These are phyloP conservation scores for Rhizopogon vinicolor DNA, from an alignment of 768 basidiomycete genomes.

Conservation along the genomic window DNA sequence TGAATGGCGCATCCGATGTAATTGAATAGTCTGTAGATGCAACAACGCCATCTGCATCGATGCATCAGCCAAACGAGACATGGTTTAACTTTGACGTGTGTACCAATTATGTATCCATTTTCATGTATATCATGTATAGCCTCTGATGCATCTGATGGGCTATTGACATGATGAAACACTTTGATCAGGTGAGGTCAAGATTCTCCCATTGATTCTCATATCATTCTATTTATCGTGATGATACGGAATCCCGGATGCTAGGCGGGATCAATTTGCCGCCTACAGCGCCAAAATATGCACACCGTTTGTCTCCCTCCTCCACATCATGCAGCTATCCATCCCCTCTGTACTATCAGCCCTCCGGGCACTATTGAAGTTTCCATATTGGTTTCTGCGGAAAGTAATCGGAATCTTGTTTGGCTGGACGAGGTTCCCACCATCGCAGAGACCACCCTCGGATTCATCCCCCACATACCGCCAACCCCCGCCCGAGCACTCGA, in stretches of 20 bases:
- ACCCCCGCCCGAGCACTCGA: too few species aligned
- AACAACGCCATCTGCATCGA: too few species aligned
- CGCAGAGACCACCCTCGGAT: not conserved
- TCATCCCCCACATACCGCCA: not conserved
- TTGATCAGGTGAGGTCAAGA: not conserved
- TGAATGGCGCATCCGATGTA: not conserved
- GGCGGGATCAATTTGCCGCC: too few species aligned
- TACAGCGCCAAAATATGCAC: too few species aligned
- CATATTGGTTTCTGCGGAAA: not conserved
- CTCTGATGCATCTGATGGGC: not conserved
- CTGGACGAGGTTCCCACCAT: not conserved
- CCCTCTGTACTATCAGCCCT: not conserved
- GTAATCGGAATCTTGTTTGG: not conserved
- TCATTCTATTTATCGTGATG: too few species aligned
- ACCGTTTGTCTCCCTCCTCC: too few species aligned
- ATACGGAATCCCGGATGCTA: too few species aligned
- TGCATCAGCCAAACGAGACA: too few species aligned
- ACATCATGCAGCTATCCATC: not conserved
- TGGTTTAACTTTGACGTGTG: not conserved
- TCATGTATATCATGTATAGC: not conserved
- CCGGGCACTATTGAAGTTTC: not conserved
- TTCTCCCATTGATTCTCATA: not conserved
- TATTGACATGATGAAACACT: too few species aligned
- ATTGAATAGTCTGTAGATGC: not conserved
- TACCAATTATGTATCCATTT: not conserved